Evolutionary conservation across 371 early-diverging fungal genomes (phyloP).

Genomic region (Zychaea mexicana): DNA sequence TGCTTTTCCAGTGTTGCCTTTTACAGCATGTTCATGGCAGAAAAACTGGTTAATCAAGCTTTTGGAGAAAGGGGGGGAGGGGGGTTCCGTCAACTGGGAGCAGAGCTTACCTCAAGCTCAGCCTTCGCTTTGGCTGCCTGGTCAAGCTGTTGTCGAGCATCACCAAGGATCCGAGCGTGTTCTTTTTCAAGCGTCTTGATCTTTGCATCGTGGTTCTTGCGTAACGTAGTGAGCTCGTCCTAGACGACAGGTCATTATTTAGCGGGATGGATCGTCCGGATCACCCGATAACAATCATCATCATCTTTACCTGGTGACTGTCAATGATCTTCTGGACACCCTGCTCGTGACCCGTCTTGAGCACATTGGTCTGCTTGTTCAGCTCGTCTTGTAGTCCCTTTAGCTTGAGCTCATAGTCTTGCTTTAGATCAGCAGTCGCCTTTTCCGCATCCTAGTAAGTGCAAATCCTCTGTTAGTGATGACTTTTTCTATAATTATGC

Average conservation of each 20-base stretch:
- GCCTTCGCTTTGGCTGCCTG: neutral
- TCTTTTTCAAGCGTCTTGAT: conserved; percentile 4
- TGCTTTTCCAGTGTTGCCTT: neutral
- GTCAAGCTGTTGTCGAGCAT: neutral
- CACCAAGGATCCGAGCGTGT: conserved; percentile 7
- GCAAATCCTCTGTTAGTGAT: neutral
- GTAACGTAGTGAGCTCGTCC: conserved; percentile 13
- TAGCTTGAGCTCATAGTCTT: neutral
- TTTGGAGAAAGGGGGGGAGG: too few relatives aligned
- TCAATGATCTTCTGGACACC: neutral
- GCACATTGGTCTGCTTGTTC: neutral
- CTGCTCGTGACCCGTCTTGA: conserved; percentile 2
- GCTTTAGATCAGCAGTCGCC: neutral
- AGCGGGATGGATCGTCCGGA: neutral
- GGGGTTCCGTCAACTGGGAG: too few relatives aligned
- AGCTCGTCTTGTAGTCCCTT: neutral
- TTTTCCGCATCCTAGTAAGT: conserved; percentile 6
- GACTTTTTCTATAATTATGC: neutral
- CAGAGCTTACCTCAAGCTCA: neutral
- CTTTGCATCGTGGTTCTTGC: conserved; percentile 14
- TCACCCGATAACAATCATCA: neutral
- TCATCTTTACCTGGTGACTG: conserved; percentile 9
- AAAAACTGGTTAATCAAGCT: too few relatives aligned
- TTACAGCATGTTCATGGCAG: too few relatives aligned
- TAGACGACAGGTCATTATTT: too few relatives aligned